A percentile compares a stretch with the other conserved stretches of the same genome.
phyloP scores from a whole-genome alignment of 805 yeast species.

The Clavispora fructus region DNA sequence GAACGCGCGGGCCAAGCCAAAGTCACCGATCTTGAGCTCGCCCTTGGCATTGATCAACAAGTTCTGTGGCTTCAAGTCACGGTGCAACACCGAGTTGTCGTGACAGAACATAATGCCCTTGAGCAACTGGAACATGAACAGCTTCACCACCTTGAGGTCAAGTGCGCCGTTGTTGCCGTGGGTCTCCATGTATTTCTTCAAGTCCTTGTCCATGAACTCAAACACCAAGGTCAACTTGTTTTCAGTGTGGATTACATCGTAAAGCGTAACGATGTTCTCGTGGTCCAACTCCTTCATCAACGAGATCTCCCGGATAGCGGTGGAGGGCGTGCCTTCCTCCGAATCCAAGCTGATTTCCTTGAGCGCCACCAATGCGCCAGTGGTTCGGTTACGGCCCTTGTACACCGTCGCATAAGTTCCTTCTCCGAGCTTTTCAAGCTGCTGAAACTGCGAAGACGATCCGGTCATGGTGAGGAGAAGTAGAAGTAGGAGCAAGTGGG shows the following conservation, averaged over 20 bases:
- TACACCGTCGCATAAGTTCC: conserved; percentile 99
- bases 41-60: conserved; percentile 85
- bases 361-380: conserved; percentile 87
- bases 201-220: conserved; percentile 88
- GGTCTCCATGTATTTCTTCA: conserved; percentile 90
- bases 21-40: conserved; percentile 89
- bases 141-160: conserved; percentile 68
- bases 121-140: conserved; percentile 90
- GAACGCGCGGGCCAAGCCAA: conserved; percentile 94
- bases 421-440: conserved; percentile 82
- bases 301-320: conserved; percentile 95
- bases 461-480: conserved; percentile 28
- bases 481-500: neutral
- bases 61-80: conserved; percentile 93
- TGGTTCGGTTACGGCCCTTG: conserved; percentile 81
- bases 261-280: conserved; percentile 85
- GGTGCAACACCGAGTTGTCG: conserved; percentile 76
- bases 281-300: conserved; percentile 91
- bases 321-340: conserved; percentile 98
- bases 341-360: conserved; percentile 93
- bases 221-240: conserved; percentile 91
- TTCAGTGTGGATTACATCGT: conserved; percentile 95
- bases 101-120: conserved; percentile 87
- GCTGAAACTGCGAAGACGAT: conserved; percentile 44
- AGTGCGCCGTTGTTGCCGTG: conserved; percentile 74